phyloP scores from a whole-genome alignment of 148 eudicot genomes.

The Oxyria digyna region DNA sequence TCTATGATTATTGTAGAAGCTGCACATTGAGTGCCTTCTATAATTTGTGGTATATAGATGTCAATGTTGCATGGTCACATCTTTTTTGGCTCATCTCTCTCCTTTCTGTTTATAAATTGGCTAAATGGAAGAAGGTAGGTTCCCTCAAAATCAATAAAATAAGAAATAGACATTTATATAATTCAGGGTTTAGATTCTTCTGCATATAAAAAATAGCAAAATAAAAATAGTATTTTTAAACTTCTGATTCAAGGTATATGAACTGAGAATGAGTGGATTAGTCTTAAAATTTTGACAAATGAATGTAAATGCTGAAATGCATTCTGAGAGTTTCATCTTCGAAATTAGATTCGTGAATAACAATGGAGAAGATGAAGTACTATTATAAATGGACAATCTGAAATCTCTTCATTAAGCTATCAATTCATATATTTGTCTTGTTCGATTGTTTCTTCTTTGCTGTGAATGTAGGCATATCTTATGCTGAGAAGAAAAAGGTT shows the following conservation, averaged over 20 bases:
- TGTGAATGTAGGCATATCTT: constrained; percentile 10
- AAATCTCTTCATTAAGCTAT: not conserved
- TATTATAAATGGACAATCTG: not conserved
- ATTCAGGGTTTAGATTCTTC: not conserved
- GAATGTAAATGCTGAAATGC: not conserved
- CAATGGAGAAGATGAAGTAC: not conserved
- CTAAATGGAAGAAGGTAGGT: not conserved
- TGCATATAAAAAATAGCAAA: not conserved
- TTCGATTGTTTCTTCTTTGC: constrained; percentile 5
- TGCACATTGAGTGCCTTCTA: not conserved
- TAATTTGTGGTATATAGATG: not conserved
- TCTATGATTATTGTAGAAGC: not conserved
- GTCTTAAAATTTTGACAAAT: not conserved
- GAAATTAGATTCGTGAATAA: not conserved
- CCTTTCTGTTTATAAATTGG: not conserved
- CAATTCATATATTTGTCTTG: not conserved
- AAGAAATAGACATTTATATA: not conserved
- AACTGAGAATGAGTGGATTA: not conserved
- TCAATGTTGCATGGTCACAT: not conserved
- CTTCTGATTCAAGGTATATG: not conserved
- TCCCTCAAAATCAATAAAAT: not conserved
- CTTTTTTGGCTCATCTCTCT: not conserved
- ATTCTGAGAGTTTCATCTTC: not conserved
- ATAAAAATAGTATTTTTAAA: not conserved
- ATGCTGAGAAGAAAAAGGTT: constrained; percentile 9